These are phyloP conservation scores for Penicillium malachiteum DNA, from an alignment of 495 filamentous ascomycete genomes.

Conservation along the genomic window DNA sequence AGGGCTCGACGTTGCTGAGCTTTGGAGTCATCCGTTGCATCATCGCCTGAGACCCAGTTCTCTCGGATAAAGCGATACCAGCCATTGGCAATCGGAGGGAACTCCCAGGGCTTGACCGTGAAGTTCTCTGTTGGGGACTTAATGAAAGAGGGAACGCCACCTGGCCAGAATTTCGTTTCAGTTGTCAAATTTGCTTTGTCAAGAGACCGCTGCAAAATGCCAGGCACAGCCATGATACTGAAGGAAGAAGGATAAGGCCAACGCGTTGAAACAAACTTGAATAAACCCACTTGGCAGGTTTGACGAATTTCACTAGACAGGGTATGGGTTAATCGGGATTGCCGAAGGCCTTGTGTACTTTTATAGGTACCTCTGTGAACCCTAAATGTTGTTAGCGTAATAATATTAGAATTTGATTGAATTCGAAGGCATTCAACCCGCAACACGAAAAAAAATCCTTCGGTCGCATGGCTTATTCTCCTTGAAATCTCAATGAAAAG, in stretches of 20 bases:
- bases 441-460: too few species aligned
- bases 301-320: too few species aligned
- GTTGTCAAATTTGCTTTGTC: not conserved
- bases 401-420: not conserved
- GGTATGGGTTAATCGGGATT: too few species aligned
- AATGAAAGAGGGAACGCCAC: not conserved
- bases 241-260: too few species aligned
- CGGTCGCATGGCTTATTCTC: too few species aligned
- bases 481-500: too few species aligned
- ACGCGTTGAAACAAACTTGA: too few species aligned
- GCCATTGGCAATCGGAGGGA: not conserved
- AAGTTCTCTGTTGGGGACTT: not conserved
- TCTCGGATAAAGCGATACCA: not conserved
- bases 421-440: too few species aligned
- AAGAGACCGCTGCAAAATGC: not conserved
- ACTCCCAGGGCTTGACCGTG: not conserved
- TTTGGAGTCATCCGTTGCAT: not conserved
- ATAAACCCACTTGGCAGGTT: too few species aligned
- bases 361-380: too few species aligned
- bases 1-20: not conserved
- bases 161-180: not conserved
- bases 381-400: too few species aligned
- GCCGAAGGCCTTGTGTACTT: too few species aligned
- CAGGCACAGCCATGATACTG: conserved; percentile 1
- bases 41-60: not conserved